phyloP scores from a whole-genome alignment of 441 rosid species.

The Mallotus repandus region DNA sequence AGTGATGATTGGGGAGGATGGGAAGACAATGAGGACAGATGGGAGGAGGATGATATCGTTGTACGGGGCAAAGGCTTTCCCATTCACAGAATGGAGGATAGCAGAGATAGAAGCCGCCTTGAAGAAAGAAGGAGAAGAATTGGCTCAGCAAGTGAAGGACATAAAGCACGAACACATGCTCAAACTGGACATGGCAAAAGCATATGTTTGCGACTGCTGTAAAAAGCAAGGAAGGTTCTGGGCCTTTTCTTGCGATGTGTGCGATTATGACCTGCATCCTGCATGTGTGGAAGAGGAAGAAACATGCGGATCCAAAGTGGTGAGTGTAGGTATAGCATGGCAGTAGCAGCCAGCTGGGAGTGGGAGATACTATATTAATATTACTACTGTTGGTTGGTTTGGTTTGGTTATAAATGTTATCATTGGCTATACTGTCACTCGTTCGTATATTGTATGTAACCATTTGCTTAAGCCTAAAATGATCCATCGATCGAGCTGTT shows the following conservation, averaged over 20 bases:
- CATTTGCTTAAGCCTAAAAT: too few species aligned
- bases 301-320: slow-evolving; percentile 5
- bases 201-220: slow-evolving; percentile 66
- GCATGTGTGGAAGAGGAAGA: slow-evolving; percentile 42
- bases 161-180: slow-evolving; percentile 63
- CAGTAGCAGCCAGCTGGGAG: too few species aligned
- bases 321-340: too few species aligned
- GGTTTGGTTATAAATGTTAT: too few species aligned
- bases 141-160: slow-evolving; percentile 57
- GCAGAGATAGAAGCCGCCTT: slow-evolving; percentile 51
- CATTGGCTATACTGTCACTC: too few species aligned
- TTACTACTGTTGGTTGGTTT: too few species aligned
- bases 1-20: slow-evolving; percentile 71
- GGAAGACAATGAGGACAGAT: slow-evolving; percentile 49
- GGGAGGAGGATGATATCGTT: slow-evolving; percentile 54
- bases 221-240: slow-evolving; percentile 68
- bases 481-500: too few species aligned
- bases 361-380: too few species aligned
- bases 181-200: slow-evolving; percentile 79
- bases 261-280: slow-evolving; percentile 84
- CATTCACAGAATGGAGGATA: slow-evolving; percentile 58
- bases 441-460: too few species aligned
- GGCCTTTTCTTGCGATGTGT: slow-evolving; percentile 71
- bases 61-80: slow-evolving; percentile 66
- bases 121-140: slow-evolving; percentile 61